These are phyloP conservation scores for Stemphylium beticola DNA, from an alignment of 2,329 filamentous ascomycete genomes.

Conservation along the genomic window DNA sequence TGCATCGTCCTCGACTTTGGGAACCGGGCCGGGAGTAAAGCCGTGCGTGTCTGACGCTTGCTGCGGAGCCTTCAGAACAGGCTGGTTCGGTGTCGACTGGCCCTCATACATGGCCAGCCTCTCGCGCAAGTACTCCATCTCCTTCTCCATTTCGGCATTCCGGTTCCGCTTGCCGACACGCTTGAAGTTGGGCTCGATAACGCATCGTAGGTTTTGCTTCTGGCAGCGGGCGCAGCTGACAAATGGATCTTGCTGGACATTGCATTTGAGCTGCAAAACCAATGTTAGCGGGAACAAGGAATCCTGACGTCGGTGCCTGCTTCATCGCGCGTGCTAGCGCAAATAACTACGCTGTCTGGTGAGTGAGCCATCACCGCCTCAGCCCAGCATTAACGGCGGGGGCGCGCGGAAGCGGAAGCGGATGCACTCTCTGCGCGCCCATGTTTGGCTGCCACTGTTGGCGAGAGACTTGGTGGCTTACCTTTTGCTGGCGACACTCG, in stretches of 20 bases:
- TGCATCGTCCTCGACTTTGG: constrained; percentile 42
- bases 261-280: constrained; percentile 72
- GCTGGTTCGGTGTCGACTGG: constrained; percentile 48
- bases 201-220: constrained; percentile 80
- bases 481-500: constrained; percentile 85
- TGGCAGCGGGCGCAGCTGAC: constrained; percentile 77
- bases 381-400: neutral
- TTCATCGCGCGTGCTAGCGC: neutral
- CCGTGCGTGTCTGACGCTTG: constrained; percentile 27
- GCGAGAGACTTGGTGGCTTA: constrained; percentile 51
- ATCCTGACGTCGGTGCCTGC: constrained; percentile 1
- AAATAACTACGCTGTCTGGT: neutral
- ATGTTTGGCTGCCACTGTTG: neutral
- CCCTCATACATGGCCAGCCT: constrained; percentile 67
- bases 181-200: constrained; percentile 89
- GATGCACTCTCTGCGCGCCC: neutral
- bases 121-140: constrained; percentile 67
- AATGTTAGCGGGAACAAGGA: constrained; percentile 24
- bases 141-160: constrained; percentile 85
- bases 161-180: constrained; percentile 81
- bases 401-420: neutral
- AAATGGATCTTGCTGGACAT: constrained; percentile 82
- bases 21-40: constrained; percentile 28
- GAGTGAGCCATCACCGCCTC: neutral
- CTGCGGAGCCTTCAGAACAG: constrained; percentile 35